Conservation (phyloP, 108 stramenopile genomes). For the Stephanodiscus triporus region DNA sequence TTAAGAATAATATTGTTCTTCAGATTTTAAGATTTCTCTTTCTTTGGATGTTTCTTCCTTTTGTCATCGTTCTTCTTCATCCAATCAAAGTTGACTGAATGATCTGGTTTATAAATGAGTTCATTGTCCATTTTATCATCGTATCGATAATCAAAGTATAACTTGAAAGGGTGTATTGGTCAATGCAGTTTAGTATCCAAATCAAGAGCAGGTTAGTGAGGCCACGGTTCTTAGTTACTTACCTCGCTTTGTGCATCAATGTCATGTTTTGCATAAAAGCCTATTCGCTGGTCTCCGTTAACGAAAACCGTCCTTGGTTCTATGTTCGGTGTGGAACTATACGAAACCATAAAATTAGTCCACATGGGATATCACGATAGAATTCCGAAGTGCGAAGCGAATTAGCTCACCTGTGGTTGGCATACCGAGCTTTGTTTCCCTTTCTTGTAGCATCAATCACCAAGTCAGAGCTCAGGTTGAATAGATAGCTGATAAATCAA, state of each 20-base stretch:
- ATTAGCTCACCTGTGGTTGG: slow-evolving; percentile 63
- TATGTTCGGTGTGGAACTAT: slow-evolving; percentile 66
- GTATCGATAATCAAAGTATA: slow-evolving; percentile 71
- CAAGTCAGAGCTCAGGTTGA: slow-evolving; percentile 75
- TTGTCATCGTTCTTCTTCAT: slow-evolving; percentile 36
- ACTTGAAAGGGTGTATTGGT: slow-evolving; percentile 11
- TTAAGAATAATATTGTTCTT: no score
- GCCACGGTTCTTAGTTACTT: background rate
- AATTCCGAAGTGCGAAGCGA: background rate
- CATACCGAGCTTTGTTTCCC: slow-evolving; percentile 83
- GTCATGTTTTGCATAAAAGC: slow-evolving; percentile 76
- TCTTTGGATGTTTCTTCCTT: background rate
- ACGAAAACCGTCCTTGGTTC: slow-evolving; percentile 63
- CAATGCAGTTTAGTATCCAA: slow-evolving; percentile 2
- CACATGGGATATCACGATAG: background rate
- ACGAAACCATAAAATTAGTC: background rate
- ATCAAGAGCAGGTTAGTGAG: slow-evolving; percentile 2
- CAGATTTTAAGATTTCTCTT: no score
- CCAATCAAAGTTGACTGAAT: slow-evolving; percentile 52
- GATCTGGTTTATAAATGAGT: slow-evolving; percentile 56
- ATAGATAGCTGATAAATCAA: slow-evolving; percentile 55
- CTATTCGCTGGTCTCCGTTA: slow-evolving; percentile 81
- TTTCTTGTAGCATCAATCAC: slow-evolving; percentile 80
- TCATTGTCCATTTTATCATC: slow-evolving; percentile 59
- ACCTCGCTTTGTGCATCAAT: slow-evolving; percentile 76